Evolutionary conservation across 768 basidiomycete genomes (phyloP).

Genomic region (Russula earlei): DNA sequence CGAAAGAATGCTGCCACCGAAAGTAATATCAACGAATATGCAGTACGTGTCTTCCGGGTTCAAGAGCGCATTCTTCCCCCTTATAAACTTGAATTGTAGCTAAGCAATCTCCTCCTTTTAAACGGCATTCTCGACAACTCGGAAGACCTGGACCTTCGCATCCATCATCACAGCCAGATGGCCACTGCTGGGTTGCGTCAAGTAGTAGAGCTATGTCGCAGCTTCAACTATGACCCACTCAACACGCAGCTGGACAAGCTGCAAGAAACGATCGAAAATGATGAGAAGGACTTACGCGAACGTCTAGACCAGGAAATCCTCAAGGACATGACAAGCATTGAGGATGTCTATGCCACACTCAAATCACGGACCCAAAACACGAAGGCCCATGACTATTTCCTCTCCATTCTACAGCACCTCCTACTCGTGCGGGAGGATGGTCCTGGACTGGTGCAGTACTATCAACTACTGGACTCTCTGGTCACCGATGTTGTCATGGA

Average conservation of each 20-base stretch:
- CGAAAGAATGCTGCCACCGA: conserved; percentile 56
- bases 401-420: conserved; percentile 91
- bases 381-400: conserved; percentile 73
- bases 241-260: conserved; percentile 59
- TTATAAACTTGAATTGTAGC: conserved; percentile 29
- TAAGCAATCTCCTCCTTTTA: conserved; percentile 65
- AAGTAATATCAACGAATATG: conserved; percentile 72
- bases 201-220: conserved; percentile 60
- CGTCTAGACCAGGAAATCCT: conserved; percentile 70
- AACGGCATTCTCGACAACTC: conserved; percentile 52
- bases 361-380: conserved; percentile 67
- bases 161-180: conserved; percentile 85
- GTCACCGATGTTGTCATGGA: conserved; percentile 89
- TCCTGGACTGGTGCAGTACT: conserved; percentile 75
- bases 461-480: conserved; percentile 82
- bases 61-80: not conserved
- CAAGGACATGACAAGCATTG: conserved; percentile 65
- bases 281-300: conserved; percentile 63
- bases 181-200: conserved; percentile 73
- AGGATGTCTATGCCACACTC: conserved; percentile 82
- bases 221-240: conserved; percentile 54
- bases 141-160: conserved; percentile 74
- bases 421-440: conserved; percentile 86
- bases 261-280: conserved; percentile 55
- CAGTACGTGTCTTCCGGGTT: conserved; percentile 41